phyloP scores from a whole-genome alignment of 768 basidiomycete genomes.

The Amyloporia xantha region DNA sequence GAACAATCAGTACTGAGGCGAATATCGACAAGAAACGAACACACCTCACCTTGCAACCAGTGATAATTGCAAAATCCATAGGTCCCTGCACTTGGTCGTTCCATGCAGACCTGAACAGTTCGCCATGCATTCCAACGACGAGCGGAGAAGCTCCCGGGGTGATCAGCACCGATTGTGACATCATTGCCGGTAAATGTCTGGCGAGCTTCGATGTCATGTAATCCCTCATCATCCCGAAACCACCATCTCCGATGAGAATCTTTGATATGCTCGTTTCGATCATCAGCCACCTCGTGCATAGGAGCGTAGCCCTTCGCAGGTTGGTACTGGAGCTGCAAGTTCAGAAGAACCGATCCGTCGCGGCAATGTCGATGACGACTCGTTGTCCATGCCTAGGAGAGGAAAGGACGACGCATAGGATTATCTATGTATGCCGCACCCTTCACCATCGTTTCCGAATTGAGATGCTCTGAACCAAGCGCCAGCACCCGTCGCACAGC shows the following conservation, averaged over 20 bases:
- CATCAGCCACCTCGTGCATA: constrained; percentile 82
- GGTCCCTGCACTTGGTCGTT: constrained; percentile 74
- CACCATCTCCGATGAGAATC: constrained; percentile 98
- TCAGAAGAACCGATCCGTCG: constrained; percentile 69
- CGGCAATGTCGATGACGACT: constrained; percentile 49
- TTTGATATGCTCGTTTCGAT: constrained; percentile 87
- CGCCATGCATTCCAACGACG: constrained; percentile 90
- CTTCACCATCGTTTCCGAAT: constrained; percentile 79
- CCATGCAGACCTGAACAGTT: constrained; percentile 78
- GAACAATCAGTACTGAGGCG: constrained; percentile 4
- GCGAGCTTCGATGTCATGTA: constrained; percentile 74
- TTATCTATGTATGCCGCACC: constrained; percentile 84
- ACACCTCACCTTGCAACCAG: constrained; percentile 94
- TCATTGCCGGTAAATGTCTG: constrained; percentile 85
- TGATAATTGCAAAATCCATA: constrained; percentile 98
- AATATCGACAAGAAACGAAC: constrained; percentile 16
- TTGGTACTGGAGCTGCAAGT: constrained; percentile 78
- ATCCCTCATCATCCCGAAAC: constrained; percentile 80
- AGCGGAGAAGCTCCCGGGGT: constrained; percentile 86
- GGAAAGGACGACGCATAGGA: constrained; percentile 77
- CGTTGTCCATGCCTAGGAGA: constrained; percentile 76
- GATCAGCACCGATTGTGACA: constrained; percentile 68
- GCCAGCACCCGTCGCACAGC: no score
- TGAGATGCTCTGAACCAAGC: constrained; percentile 85
- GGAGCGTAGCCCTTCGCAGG: constrained; percentile 86